Conservation (phyloP, 1,284 basidiomycete genomes). For the Anthracocystis panici-leucophaei region DNA sequence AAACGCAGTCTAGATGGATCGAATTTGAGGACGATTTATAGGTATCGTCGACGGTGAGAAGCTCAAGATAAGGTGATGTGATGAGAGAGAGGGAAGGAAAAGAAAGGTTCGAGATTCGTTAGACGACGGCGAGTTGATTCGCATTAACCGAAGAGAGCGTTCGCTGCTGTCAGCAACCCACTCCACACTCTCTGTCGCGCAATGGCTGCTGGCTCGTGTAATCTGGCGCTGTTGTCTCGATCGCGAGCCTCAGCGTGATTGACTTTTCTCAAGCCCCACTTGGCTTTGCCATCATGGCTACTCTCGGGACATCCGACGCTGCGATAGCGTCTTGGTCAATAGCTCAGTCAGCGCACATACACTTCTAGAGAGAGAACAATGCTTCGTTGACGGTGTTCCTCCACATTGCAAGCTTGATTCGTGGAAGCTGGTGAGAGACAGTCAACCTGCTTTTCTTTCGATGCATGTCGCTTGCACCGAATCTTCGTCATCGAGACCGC, state of each 20-base stretch:
- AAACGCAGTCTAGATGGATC: conserved; percentile 7
- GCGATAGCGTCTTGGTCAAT: background rate
- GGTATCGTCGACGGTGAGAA: conserved; percentile 11
- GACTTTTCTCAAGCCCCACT: background rate
- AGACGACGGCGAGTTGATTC: background rate
- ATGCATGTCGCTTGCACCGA: background rate
- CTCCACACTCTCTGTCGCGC: background rate
- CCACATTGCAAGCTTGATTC: conserved; percentile 1
- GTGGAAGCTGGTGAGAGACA: background rate
- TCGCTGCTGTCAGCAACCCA: background rate
- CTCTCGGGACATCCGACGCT: background rate
- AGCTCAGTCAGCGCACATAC: background rate
- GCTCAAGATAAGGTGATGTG: background rate
- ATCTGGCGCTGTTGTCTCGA: conserved; percentile 23
- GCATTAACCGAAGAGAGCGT: background rate
- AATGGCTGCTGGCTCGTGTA: conserved; percentile 22
- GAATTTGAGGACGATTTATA: conserved; percentile 4
- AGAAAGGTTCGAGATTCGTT: too few relatives aligned
- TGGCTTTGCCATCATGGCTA: too few relatives aligned
- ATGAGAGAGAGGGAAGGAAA: background rate
- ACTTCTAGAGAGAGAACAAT: background rate
- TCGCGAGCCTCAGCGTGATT: conserved; percentile 15
- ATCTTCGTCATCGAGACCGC: conserved; percentile 15
- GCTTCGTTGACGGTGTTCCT: background rate
- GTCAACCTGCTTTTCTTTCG: conserved; percentile 3